phyloP scores from a whole-genome alignment of 306 rosid species.

The Mimosa bimucronata region DNA sequence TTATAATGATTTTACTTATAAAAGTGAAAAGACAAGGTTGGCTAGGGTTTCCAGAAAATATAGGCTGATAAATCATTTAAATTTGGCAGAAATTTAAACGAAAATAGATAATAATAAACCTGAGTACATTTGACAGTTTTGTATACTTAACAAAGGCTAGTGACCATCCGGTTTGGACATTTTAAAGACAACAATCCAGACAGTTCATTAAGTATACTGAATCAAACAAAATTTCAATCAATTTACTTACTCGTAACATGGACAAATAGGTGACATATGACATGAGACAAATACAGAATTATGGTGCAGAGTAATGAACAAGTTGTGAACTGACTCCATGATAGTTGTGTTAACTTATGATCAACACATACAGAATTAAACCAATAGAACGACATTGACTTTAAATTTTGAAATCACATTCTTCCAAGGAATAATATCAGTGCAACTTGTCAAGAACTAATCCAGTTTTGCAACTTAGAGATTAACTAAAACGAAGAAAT shows the following conservation, averaged over 20 bases:
- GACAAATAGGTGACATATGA: too few species aligned
- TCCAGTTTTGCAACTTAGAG: constrained; percentile 9
- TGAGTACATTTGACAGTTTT: not conserved
- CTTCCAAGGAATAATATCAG: constrained; percentile 12
- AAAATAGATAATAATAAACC: constrained; percentile 4
- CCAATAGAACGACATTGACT: not conserved
- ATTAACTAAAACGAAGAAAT: constrained; percentile 8
- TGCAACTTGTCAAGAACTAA: constrained; percentile 19
- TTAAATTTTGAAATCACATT: constrained; percentile 13
- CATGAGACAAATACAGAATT: not conserved
- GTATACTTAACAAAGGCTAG: constrained; percentile 5
- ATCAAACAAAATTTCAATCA: not conserved
- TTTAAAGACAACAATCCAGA: constrained; percentile 8
- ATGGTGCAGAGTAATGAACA: constrained; percentile 12
- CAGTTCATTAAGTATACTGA: not conserved
- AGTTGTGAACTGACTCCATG: constrained; percentile 9
- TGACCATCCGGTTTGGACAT: constrained; percentile 19
- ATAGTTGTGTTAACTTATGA: constrained; percentile 4
- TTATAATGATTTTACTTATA: not conserved
- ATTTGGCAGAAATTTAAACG: constrained; percentile 11
- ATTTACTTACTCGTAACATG: not conserved
- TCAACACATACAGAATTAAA: not conserved
- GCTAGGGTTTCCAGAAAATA: not conserved
- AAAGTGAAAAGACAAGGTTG: not conserved
- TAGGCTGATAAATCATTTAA: not conserved